Conservation (phyloP, 768 basidiomycete genomes). For the Tricholoma terreum region DNA sequence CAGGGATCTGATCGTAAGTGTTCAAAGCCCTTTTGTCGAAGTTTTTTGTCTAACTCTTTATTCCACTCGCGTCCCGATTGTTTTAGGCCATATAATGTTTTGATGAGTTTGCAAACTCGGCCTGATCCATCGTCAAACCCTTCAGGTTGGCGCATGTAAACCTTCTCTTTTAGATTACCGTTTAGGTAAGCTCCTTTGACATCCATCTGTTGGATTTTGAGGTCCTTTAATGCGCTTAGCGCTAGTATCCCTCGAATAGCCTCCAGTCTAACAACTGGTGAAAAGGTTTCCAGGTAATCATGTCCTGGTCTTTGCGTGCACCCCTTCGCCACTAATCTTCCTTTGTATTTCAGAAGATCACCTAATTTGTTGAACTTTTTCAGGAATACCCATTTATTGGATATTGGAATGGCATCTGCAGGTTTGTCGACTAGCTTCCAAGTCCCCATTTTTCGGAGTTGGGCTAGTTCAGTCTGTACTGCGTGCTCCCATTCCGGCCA, state of each 20-base stretch:
- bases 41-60: not conserved
- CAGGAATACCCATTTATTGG: constrained; percentile 21
- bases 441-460: constrained; percentile 13
- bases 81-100: too few species aligned
- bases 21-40: not conserved
- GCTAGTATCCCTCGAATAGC: constrained; percentile 18
- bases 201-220: constrained; percentile 6
- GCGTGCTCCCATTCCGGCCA: constrained; percentile 13
- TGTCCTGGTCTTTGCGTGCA: constrained; percentile 32
- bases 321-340: constrained; percentile 21
- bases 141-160: constrained; percentile 35
- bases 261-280: constrained; percentile 16
- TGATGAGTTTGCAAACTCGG: constrained; percentile 1
- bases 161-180: constrained; percentile 11
- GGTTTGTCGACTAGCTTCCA: too few species aligned
- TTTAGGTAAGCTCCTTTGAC: not conserved
- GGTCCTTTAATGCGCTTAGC: constrained; percentile 13
- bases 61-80: too few species aligned
- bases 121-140: constrained; percentile 7
- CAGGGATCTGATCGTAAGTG: not conserved
- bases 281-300: constrained; percentile 28
- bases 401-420: too few species aligned
- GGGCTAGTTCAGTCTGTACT: constrained; percentile 18
- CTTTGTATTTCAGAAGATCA: constrained; percentile 17
- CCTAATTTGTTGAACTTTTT: constrained; percentile 29